Evolutionary conservation across 441 rosid genomes (phyloP).

Genomic region (Adansonia grandidieri): DNA sequence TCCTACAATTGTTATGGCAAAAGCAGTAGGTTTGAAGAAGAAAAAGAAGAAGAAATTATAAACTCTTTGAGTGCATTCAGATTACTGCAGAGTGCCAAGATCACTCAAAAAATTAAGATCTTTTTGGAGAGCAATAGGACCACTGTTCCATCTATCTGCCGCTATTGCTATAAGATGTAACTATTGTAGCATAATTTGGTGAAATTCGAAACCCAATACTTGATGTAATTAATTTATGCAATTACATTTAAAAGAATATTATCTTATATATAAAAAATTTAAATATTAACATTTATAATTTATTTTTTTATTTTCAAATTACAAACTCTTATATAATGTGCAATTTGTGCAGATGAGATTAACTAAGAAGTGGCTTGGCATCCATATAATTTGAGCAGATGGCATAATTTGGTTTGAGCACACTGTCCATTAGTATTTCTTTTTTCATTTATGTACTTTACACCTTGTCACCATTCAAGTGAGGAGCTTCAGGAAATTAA

Average conservation of each 20-base stretch:
- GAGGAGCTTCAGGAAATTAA: slow-evolving; percentile 15
- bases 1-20: not conserved
- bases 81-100: not conserved
- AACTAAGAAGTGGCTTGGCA: not conserved
- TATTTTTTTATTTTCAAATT: no score
- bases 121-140: not conserved
- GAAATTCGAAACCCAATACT: not conserved
- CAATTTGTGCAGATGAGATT: not conserved
- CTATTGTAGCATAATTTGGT: not conserved
- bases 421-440: not conserved
- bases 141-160: not conserved
- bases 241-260: no score
- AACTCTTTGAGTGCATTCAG: not conserved
- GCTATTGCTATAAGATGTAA: not conserved
- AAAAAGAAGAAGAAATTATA: not conserved
- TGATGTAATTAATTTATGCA: no score
- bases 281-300: no score
- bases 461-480: slow-evolving; percentile 14
- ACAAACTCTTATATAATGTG: not conserved
- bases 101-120: not conserved
- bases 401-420: slow-evolving; percentile 15
- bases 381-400: not conserved
- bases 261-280: no score
- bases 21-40: not conserved
- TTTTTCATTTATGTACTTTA: not conserved